Evolutionary conservation across 768 basidiomycete species (phyloP), one percentile per base, ranked within the genome.

Genomic region (Gloeopeniophorella convolvens): DNA sequence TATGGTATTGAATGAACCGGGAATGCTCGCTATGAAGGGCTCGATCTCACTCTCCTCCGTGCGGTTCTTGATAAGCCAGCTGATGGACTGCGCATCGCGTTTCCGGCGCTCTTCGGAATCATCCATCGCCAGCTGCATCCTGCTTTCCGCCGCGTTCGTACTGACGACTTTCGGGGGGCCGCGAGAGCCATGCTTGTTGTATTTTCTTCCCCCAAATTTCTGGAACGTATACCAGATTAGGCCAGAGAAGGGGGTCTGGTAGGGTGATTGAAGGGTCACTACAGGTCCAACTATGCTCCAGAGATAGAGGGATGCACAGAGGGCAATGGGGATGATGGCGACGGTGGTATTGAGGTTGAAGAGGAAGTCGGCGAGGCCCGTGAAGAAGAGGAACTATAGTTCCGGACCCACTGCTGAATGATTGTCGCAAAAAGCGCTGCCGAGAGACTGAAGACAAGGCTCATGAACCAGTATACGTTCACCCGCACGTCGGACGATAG

Each of bases 381-480:
- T 66, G 60, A 80, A 70, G 61, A 78, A 77, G 6, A 76, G 64
- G 13, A 75, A n/a, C n/a, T n/a, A n/a, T n/a, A 66, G 35, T 68
- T 65, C 15, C 68, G 65, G 2, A 71, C 63, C 75, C 75, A 76
- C 50, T 74, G 72, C 54, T 76, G 69, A 20, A 73, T 69, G 7
- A 77, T 55, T 15, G 71, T 74, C 20, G 73, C 73, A 6, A 61
- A 50, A 12, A 76, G 63, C 46, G 70, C 73, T 35, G 71, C 67
- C 1, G 63, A 64, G 13, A 78, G 63, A 51, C 72, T 74, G 41
- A 73, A 60, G 2, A 60, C 33, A 5, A 64, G 47, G 33, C 59
- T 59, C 11, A 56, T 42, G 55, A 76, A 74, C 71, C 70, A 76
- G 6, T 72, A 60, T 1, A 57, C 59, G 50, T 77, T 76, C 26